Percentiles rank a stretch among this genome's conserved stretches.
Conservation (phyloP, 345 rosid species). For the Eutrema heterophyllum region DNA sequence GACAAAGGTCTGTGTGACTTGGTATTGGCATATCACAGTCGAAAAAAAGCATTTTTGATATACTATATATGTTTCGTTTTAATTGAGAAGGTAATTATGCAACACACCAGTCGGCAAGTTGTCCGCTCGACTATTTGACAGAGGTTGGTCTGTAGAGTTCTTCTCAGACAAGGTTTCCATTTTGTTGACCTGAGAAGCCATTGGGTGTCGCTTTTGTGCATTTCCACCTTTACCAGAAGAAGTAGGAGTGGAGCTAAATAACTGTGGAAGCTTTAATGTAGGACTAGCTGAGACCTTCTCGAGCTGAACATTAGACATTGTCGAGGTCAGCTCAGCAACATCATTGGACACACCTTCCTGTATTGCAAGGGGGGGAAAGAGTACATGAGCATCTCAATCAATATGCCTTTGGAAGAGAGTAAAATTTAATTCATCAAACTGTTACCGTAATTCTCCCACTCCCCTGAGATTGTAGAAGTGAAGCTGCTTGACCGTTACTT, state of each 20-base stretch:
- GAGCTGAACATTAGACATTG: constrained; percentile 68
- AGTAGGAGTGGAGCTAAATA: constrained; percentile 86
- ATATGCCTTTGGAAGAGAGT: neutral
- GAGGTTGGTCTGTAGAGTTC: constrained; percentile 49
- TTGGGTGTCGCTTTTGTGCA: constrained; percentile 61
- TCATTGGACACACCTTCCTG: constrained; percentile 79
- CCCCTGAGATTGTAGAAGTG: constrained; percentile 70
- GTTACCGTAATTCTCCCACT: constrained; percentile 66
- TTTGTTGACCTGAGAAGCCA: constrained; percentile 54
- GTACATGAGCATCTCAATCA: neutral
- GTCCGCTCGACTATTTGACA: constrained; percentile 43
- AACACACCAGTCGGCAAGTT: constrained; percentile 61
- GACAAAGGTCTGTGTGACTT: neutral
- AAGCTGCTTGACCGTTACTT: constrained; percentile 53
- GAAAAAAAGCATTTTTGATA: neutral
- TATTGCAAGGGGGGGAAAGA: neutral
- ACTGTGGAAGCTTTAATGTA: constrained; percentile 85
- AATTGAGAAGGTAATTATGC: constrained; percentile 1
- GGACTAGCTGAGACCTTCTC: constrained; percentile 72
- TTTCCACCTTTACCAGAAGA: constrained; percentile 82
- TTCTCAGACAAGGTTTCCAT: constrained; percentile 57
- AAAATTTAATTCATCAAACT: neutral
- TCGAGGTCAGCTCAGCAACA: constrained; percentile 61
- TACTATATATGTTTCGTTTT: neutral
- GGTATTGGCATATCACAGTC: neutral